These are phyloP conservation scores for Colletotrichum costaricense DNA, from an alignment of 2,329 filamentous ascomycete genomes.

Conservation along the genomic window DNA sequence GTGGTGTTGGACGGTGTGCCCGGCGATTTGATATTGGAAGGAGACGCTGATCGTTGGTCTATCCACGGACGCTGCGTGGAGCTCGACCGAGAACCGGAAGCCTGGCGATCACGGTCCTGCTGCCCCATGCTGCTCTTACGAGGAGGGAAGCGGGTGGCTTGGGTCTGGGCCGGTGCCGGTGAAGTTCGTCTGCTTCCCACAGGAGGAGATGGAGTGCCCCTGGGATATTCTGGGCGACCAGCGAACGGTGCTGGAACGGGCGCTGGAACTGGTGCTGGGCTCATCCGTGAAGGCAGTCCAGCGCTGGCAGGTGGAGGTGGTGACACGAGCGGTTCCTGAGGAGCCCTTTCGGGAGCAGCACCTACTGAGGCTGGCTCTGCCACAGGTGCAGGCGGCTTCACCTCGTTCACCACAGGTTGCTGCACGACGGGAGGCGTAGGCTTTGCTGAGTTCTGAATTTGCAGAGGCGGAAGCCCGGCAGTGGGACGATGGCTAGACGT, in stretches of 20 bases:
- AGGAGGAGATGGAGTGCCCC: constrained; percentile 22
- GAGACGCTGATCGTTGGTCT: constrained; percentile 53
- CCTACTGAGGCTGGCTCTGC: constrained; percentile 26
- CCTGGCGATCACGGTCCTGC: constrained; percentile 44
- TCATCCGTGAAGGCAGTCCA: constrained; percentile 17
- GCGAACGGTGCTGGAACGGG: constrained; percentile 5
- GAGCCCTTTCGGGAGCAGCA: constrained; percentile 28
- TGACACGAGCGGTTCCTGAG: constrained; percentile 38
- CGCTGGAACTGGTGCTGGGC: not conserved
- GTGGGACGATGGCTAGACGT: constrained; percentile 40
- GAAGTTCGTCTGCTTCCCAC: constrained; percentile 9
- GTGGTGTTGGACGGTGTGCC: constrained; percentile 62
- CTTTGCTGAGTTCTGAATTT: constrained; percentile 43
- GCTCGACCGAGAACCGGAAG: constrained; percentile 43
- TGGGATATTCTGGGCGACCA: constrained; percentile 24
- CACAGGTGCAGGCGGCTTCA: not conserved
- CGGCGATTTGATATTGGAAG: constrained; percentile 47
- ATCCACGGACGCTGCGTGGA: constrained; percentile 46
- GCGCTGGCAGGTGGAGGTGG: constrained; percentile 32
- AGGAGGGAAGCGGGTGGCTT: constrained; percentile 62
- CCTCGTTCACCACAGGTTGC: constrained; percentile 27
- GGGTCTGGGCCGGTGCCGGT: constrained; percentile 37
- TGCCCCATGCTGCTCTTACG: constrained; percentile 72
- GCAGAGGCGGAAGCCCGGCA: constrained; percentile 43
- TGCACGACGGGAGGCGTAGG: constrained; percentile 1